These are phyloP conservation scores for Euphrasia arctica DNA, from an alignment of 305 asterid species.

Conservation along the genomic window DNA sequence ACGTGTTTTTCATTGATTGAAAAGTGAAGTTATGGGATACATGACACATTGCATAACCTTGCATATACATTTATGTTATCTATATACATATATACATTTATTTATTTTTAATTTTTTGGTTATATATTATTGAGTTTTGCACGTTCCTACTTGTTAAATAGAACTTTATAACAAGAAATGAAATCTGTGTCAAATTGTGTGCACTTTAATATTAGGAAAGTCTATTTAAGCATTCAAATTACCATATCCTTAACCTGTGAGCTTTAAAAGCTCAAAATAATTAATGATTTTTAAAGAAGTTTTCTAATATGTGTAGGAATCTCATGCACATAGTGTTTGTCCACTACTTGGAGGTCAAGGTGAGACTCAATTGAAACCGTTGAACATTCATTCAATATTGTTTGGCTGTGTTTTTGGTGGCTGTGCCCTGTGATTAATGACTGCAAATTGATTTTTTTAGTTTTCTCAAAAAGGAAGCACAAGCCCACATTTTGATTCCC, in stretches of 20 bases:
- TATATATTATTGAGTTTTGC: slow-evolving; percentile 18
- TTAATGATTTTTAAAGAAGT: background rate
- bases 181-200: background rate
- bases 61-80: background rate
- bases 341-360: slow-evolving; percentile 17
- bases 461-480: slow-evolving; percentile 2
- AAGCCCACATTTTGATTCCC: slow-evolving; percentile 10
- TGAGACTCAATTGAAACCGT: background rate
- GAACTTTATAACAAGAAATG: slow-evolving; percentile 8
- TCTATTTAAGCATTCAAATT: slow-evolving; percentile 12
- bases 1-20: background rate
- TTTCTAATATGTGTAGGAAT: slow-evolving; percentile 8
- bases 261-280: background rate
- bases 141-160: slow-evolving; percentile 16
- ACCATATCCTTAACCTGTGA: slow-evolving; percentile 12
- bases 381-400: slow-evolving; percentile 1
- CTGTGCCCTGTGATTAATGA: background rate
- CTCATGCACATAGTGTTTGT: slow-evolving; percentile 17
- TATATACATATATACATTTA: too few relatives aligned
- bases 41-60: background rate
- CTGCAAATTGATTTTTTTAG: background rate
- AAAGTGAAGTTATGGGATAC: background rate
- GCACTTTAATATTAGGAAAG: slow-evolving; percentile 16
- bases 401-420: background rate
- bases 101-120: background rate